phyloP scores from a whole-genome alignment of 1,139 yeast genomes.

The Blastobotrys proliferans region DNA sequence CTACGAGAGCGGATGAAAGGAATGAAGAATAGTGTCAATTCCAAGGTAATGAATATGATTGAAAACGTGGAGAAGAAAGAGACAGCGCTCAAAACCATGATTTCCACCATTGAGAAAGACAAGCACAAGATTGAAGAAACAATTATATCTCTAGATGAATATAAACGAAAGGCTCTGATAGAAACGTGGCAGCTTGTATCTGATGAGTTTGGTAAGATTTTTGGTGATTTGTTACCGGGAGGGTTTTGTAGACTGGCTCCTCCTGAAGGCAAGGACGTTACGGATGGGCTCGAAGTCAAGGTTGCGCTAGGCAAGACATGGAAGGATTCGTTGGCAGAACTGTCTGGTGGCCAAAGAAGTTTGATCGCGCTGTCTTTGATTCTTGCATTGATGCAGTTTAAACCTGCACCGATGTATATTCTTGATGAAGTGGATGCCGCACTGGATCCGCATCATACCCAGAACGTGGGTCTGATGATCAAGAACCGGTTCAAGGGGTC shows the following conservation, averaged over 20 bases:
- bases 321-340: constrained; percentile 93
- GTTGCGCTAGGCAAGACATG: constrained; percentile 89
- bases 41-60: constrained; percentile 89
- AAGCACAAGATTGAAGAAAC: constrained; percentile 88
- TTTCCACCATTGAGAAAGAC: constrained; percentile 84
- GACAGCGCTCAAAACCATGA: constrained; percentile 69
- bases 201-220: constrained; percentile 84
- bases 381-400: constrained; percentile 84
- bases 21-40: constrained; percentile 79
- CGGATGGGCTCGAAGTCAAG: constrained; percentile 86
- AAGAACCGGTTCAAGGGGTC: constrained; percentile 93
- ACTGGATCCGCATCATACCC: constrained; percentile 92
- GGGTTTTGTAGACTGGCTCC: constrained; percentile 89
- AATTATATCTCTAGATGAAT: constrained; percentile 77
- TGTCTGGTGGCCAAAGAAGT: constrained; percentile 97
- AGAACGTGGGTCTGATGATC: constrained; percentile 93
- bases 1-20: constrained; percentile 61
- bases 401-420: constrained; percentile 98
- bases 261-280: constrained; percentile 71
- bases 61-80: constrained; percentile 93
- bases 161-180: constrained; percentile 77
- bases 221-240: constrained; percentile 83
- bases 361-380: constrained; percentile 86
- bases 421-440: constrained; percentile 99
- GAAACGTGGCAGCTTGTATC: constrained; percentile 80